Base-by-base conservation (phyloP, 257 asterid genomes). In the Linaria vulgaris region DNA sequence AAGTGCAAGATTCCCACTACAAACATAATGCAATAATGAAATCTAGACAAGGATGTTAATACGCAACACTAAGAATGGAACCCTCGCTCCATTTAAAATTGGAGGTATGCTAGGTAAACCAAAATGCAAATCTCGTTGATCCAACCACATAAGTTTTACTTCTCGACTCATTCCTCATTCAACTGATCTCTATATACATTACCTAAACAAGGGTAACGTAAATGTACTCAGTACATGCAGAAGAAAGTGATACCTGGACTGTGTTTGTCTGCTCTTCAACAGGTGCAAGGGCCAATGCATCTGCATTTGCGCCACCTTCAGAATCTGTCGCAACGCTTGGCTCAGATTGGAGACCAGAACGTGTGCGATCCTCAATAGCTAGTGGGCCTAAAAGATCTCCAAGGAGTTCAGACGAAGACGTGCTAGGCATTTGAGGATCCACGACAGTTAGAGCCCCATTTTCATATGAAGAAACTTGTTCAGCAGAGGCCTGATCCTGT, bases 361-460 rank as follows among this genome's bases (percentile, higher is more conserved):
- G 79, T 10, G 82, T 76, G 53, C 88, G 89, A 72, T 89, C 94
- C 66, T 82, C 96, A 76, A 88, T 90, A 58, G 96, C 88, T 59
- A 90, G 74, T 21, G 97, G 82, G 55, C 83, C 95, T 70, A 90
- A 74, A 59, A 88, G 91, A 80, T 90, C 97, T 55, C 95, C 95
- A 77, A 90, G 81, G 76, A 88, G 88, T 73, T 90, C 97, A 64
- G 88, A 82, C 60, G 97, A 80, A 64, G 87, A 71, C 13, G 83
- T 59, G 71, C 81, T 76, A 53, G 85, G 64, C 54, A 86, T 87
- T 77, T 87, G 91, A 62, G 95, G 81, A 80, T 90, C 96, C 70
- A 82, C 86, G 24, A 85, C 78, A 1, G 95, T 72, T 64, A 90
- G 72, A 74, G 86, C 76, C 64, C 95, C 95, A 79, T 90, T 90